Evolutionary conservation across 2,329 filamentous ascomycete genomes (phyloP), one percentile per base, ranked within the genome.

Genomic region (Fusarium longipes): DNA sequence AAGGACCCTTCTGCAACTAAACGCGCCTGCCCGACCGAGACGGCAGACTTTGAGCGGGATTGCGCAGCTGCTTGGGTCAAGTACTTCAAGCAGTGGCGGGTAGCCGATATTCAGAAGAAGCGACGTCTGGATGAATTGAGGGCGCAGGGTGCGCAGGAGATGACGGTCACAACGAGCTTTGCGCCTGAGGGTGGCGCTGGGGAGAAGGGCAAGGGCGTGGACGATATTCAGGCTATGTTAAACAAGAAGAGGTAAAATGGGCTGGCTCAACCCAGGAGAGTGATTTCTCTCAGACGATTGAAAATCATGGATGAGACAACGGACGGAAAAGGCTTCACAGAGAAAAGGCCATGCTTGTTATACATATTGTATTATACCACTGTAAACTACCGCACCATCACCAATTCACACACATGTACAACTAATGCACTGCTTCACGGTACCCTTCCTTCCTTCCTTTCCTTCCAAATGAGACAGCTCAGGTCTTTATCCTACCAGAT

Each of bases 1-100:
- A 81, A 82, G 72, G 79, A 83, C 64, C 73, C 76, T n/a, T 75
- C 73, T 8, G 80, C 80, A 32, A 77, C 78, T 3, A 73, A 72
- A 8, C 77, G 74, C 53, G 77, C 78, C 35, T 86, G 84, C 63
- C 76, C 77, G 24, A 57, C 65, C 39, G 76, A 84, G 76, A 74
- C 75, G 24, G 75, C 73, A 29, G 86, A 83, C 58, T 97, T 98
- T 74, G 93, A 97, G 80, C 85, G 86, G 72, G 92, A 95, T 76
- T 99, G 96, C 79, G 93, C 93, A 18, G 86, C 84, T 60, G 94
- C 93, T 76, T 99, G 96, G 96, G 96, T 97, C 63, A 93, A 93
- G 80, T 98, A 99, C 80, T 99, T 99, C 82, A 97, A 98, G 84
- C 94, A 97, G 80, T 91, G 93, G 81, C 86, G 96, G 74, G 93